Conservation (phyloP, 305 asterid species). For the Fraxinus baroniana region DNA sequence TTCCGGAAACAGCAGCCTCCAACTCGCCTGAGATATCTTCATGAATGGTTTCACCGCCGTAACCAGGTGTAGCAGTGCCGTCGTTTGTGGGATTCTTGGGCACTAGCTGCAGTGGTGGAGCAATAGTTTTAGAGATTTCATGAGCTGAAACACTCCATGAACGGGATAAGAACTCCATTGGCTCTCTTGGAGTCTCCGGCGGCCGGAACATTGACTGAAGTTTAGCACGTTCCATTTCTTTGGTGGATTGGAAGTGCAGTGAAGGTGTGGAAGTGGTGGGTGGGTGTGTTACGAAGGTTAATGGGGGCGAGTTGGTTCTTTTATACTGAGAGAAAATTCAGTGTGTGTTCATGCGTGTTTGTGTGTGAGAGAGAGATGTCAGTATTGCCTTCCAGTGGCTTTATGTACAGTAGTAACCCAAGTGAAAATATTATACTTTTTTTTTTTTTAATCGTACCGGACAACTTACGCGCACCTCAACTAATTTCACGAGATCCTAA, state of each 20-base stretch:
- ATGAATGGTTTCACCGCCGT: conserved; percentile 41
- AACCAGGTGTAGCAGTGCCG: conserved; percentile 10
- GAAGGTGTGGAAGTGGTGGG: not conserved
- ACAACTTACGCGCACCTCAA: too few relatives aligned
- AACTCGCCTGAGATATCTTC: conserved; percentile 57
- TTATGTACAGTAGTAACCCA: not conserved
- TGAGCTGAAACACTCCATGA: conserved; percentile 87
- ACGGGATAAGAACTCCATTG: conserved; percentile 91
- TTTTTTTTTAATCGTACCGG: too few relatives aligned
- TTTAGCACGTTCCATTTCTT: too few relatives aligned
- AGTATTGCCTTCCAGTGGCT: conserved; percentile 16
- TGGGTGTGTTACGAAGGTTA: not conserved
- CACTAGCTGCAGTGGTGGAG: conserved; percentile 35
- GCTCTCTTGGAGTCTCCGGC: conserved; percentile 83
- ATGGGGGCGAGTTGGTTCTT: conserved; percentile 12
- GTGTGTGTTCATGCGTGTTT: not conserved
- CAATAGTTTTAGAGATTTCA: conserved; percentile 67
- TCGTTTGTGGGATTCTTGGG: conserved; percentile 30
- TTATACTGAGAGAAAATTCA: conserved; percentile 27
- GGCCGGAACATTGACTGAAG: conserved; percentile 33
- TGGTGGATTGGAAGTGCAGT: too few relatives aligned
- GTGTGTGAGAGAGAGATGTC: conserved; percentile 7
- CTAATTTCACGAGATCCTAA: too few relatives aligned
- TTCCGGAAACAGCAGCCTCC: conserved; percentile 55
- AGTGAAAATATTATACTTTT: not conserved